Evolutionary conservation across 148 eudicot species (phyloP), one percentile per base, ranked within the genome.

Genomic region (Polygonum aviculare): DNA sequence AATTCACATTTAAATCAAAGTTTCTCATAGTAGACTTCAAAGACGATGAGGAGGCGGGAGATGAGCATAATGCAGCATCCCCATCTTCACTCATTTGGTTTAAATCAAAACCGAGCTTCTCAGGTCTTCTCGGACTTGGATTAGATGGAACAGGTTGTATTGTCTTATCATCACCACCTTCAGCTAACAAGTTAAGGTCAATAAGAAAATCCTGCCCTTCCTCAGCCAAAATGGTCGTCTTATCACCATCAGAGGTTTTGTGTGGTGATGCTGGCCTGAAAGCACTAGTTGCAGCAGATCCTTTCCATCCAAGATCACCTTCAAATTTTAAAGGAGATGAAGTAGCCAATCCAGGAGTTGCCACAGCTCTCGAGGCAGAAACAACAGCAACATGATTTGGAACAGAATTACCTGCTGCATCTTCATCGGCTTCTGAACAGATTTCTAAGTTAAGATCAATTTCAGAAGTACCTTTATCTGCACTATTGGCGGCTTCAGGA

Each of bases 201-300:
- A 95, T 59, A 77, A 87, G 87, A 62, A 89, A 79, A 73, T 76
- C 87, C 70, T 81, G 86, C 77, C 78, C 82, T 72, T 78, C 89
- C 44, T 85, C 86, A 39, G 69, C 72, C n/a, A 83, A 80, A 65
- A 69, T 60, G 75, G 80, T 65, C 74, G 80, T 59, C 74, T 76
- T 87, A 16, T 91, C 91, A 72, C 82, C 82, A 73, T 88, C 90
- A 69, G 83, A 80, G 21, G 82, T 74, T 50, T 84, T 86, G 49
- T 90, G 88, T 76, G 90, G 86, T 57, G 97, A 85, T 74, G 95
- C 89, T 7, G 90, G 85, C 26, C 89, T 84, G 62, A 94, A 94
- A 78, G 97, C 98, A 87, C 97, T 94, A 41, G 97, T 92, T 60
- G 90, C 86, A 65, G 98, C 98, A 38, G 98, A 91, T 62, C 96